These are phyloP conservation scores for Fusarium sp. DNA, from an alignment of 2,329 filamentous ascomycete species.

Conservation along the genomic window DNA sequence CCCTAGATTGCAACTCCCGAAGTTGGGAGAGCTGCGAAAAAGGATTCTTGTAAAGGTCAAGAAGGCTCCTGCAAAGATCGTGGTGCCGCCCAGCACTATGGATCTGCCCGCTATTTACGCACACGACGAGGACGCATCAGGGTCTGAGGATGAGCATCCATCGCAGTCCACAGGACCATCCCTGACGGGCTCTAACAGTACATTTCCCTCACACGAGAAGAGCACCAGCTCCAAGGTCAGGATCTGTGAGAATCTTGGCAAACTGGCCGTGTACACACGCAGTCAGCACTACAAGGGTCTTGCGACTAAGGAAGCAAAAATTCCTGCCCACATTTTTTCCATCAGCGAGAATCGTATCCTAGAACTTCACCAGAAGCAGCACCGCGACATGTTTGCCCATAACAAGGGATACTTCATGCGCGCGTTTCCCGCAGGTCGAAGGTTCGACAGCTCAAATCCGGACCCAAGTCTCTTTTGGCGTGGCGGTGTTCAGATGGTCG, in stretches of 20 bases:
- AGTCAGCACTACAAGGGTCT: constrained; percentile 84
- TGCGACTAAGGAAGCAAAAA: constrained; percentile 70
- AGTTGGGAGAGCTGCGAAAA: constrained; percentile 75
- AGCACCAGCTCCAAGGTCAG: constrained; percentile 65
- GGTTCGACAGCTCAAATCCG: constrained; percentile 91
- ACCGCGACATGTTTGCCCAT: constrained; percentile 84
- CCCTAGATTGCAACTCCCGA: constrained; percentile 69
- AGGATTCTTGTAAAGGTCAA: constrained; percentile 91
- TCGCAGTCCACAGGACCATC: constrained; percentile 27
- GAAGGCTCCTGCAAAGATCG: constrained; percentile 59
- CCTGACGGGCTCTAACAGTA: constrained; percentile 21
- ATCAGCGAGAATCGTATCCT: constrained; percentile 84
- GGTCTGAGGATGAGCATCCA: constrained; percentile 58
- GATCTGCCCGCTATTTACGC: constrained; percentile 46
- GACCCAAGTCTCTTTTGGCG: constrained; percentile 94
- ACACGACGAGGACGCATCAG: constrained; percentile 55
- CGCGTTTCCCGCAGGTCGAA: constrained; percentile 84
- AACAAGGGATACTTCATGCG: constrained; percentile 91
- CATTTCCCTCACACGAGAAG: constrained; percentile 36
- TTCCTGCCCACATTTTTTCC: constrained; percentile 81
- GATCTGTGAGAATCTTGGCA: constrained; percentile 78
- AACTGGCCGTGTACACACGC: constrained; percentile 86
- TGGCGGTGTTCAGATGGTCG: constrained; percentile 95
- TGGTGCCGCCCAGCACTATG: constrained; percentile 48
- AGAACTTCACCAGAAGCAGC: constrained; percentile 67